These are phyloP conservation scores for Scortechinia acanthostroma DNA, from an alignment of 2,329 filamentous ascomycete genomes.

Conservation along the genomic window DNA sequence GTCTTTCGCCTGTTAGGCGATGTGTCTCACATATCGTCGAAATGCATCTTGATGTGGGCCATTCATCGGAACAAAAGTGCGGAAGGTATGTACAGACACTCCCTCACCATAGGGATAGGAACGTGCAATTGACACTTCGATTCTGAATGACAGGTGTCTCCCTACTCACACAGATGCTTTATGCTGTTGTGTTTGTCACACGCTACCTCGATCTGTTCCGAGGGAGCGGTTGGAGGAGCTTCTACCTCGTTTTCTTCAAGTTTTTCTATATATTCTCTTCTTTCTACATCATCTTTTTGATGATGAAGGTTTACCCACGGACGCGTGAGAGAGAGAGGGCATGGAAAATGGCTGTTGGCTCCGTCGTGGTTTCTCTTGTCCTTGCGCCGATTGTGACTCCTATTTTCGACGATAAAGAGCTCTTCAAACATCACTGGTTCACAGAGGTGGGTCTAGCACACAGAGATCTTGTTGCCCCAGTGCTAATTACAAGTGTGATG, in stretches of 20 bases:
- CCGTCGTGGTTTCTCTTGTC: constrained; percentile 37
- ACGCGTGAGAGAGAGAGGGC: constrained; percentile 57
- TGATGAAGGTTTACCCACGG: constrained; percentile 53
- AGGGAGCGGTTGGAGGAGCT: constrained; percentile 5
- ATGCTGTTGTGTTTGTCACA: constrained; percentile 51
- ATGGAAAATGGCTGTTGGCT: constrained; percentile 53
- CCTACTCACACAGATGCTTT: constrained; percentile 55
- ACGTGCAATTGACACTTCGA: constrained; percentile 1
- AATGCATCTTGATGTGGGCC: constrained; percentile 56
- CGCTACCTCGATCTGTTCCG: constrained; percentile 53
- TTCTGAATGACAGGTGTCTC: constrained; percentile 41
- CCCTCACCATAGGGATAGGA: no score
- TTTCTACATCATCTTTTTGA: constrained; percentile 52
- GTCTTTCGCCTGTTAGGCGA: constrained; percentile 52
- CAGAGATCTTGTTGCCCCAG: background rate
- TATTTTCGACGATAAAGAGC: background rate
- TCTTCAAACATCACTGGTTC: background rate
- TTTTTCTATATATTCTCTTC: constrained; percentile 53
- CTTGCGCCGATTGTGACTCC: constrained; percentile 27
- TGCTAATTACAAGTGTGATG: background rate
- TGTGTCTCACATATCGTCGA: constrained; percentile 50
- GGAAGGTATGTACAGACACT: constrained; percentile 33
- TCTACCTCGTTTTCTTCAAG: constrained; percentile 50
- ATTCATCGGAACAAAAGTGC: constrained; percentile 55
- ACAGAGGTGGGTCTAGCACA: background rate